Evolutionary conservation across 495 filamentous ascomycete genomes (phyloP), one percentile per base, ranked within the genome.

Genomic region (Trichocladium antarcticum): DNA sequence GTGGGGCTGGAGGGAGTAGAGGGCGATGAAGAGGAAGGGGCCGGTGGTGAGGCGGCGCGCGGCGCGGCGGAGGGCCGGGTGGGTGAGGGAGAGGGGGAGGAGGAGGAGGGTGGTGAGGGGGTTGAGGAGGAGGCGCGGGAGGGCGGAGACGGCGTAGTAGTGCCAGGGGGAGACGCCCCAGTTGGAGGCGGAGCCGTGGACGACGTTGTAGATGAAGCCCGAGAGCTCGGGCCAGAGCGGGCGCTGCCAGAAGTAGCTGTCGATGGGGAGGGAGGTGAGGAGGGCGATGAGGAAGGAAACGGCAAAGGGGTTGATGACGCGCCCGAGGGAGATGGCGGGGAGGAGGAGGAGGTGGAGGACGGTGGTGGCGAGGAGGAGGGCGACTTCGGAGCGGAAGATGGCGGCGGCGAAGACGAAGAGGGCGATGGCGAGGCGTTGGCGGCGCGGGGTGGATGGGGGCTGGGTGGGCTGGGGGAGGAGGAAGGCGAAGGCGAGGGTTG

Each of bases 201-300:
- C 62, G 21, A 88, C 84, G 66, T 99, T 99, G 75, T 82, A 99
- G 57, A 82, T 81, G 74, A 99, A 97, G 5, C 80, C 87, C 46
- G 77, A 77, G 36, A 93, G 75, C 59, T 99, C 92, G 1, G 92
- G 89, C 93, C 93, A 99, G 14, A 95, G 61, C 1, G 83, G 80
- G 28, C 67, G 74, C 50, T 88, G 87, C 93, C 90, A 99, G 70
- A 97, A 95, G 66, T 84, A 86, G 14, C 84, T 86, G 71, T 99
- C 92, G 37, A 95, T 65, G 5, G 79, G 66, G 20, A 95, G 67
- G 2, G 88, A 87, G 22, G 76, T 57, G 9, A 66, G 28, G 1
- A 96, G 72, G 12, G 84, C 82, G 35, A 81, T 50, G 9, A 70
- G 6, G 19, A 80, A 74, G 27, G 87, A 83, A 6, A 71, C 49